Base-by-base conservation (phyloP, 2,329 filamentous ascomycete species). In the Dryadomyces quercivorus region DNA sequence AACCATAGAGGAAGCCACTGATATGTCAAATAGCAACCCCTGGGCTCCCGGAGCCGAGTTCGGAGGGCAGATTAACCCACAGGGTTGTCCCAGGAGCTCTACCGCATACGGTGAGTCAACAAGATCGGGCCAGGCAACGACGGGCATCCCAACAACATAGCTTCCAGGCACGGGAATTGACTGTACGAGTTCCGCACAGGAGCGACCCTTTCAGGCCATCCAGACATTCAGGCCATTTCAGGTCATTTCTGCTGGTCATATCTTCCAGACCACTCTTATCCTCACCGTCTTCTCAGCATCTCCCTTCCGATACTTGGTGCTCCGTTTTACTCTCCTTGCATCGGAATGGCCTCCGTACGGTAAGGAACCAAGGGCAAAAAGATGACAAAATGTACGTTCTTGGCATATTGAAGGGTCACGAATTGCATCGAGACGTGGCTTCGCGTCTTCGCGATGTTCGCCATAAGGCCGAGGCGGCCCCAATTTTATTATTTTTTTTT, bases 371-470 rank as follows among this genome's bases (percentile, higher is more conserved):
- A 12, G 10, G 36, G 36, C 36, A 40, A 16, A 40, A 16, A 3
- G 36, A 40, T 40, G 36, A 12, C 36, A 40, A 40, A 16, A 40
- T 40, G 36, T 16, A 40, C 36, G 15, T 8, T 50, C 48, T 50
- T 40, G 49, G 38, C 38, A 36, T 34, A 42, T 50, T 36, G 48
- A 40, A 50, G 16, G 15, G 38, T 50, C 36, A 34, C 48, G 48
- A 48, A 21, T 21, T 50, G 16, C 20, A n/a, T 18, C 20, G 44
- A 46, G 18, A 46, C 20, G 20, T 21, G 22, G 42, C 50, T 45
- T 52, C 50, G 50, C 50, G 50, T 36, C 50, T 52, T 52, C 50
- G 50, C 42, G 50, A 34, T 45, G 36, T 34, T 43, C 5, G 42
- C n/a, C 21, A 26, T 21, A 52, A 52, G 50, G 42, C 38, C 50